Base-by-base conservation (phyloP, 768 basidiomycete genomes). In the Collybia mongolica region DNA sequence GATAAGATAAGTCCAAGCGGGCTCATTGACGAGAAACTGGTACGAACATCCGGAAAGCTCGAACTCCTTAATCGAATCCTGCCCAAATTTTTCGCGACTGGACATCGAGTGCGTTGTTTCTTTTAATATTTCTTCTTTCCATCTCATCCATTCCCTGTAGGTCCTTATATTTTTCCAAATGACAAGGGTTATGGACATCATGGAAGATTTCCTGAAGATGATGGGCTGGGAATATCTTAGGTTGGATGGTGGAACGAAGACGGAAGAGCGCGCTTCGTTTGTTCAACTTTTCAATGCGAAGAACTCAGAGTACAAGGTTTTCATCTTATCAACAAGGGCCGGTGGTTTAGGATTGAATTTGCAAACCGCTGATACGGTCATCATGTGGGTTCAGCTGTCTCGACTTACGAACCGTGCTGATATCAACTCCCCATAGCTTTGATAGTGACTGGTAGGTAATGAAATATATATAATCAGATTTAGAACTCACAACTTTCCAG, bases 151-250 rank as follows among this genome's bases (percentile, higher is more conserved):
- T 44, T 29, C 26, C 40, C 22, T 49, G 0, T 55, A 93, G 90
- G 92, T 96, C 40, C 83, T 99, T 49, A 98, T 99, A 60, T 98
- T 99, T 83, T 98, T 98, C 86, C 97, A 99, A 71, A 98, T 98
- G 97, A 98, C 95, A 14, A 91, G 93, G 63, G 93, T 98, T 60
- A 97, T 98, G 95, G 92, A 96, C 55, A 94, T 97, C 65, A 93
- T 96, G 84, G 92, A 93, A 60, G 95, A 98, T 61, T 98, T 94
- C 62, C 70, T 97, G 62, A 90, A 88, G 65, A 86, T 86, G 79
- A 83, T 86, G 81, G 80, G 81, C 3, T 92, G 82, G 81, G 87
- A 90, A 59, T 87, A 90, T 66, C 84, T 96, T 45, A 90, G 95
- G 58, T 76, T 98, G n/a, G 94, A 98, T 67, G 94, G 94, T 76